Conservation (phyloP, 441 rosid genomes). For the Capsella rubella region DNA sequence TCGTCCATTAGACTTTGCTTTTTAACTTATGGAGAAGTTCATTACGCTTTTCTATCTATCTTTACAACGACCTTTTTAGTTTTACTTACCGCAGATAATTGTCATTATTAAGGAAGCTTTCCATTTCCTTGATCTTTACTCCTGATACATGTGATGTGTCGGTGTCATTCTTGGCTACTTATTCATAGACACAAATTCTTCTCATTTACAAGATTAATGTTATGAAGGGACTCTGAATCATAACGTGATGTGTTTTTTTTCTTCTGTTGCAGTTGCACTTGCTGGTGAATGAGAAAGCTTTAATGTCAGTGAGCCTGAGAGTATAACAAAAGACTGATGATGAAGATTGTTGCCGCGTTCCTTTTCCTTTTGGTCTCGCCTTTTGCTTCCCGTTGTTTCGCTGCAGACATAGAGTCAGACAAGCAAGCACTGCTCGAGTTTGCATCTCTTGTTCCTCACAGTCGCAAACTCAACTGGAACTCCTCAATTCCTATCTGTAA, state of each 20-base stretch:
- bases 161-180: constrained; percentile 24
- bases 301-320: constrained; percentile 27
- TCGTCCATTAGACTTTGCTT: constrained; percentile 6
- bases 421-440: constrained; percentile 68
- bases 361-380: constrained; percentile 47
- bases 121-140: constrained; percentile 29
- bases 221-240: constrained; percentile 7
- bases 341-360: constrained; percentile 52
- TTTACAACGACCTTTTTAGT: constrained; percentile 12
- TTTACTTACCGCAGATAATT: neutral
- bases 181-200: neutral
- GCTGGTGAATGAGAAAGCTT: constrained; percentile 23
- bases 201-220: neutral
- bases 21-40: neutral
- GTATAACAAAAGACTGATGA: constrained; percentile 33
- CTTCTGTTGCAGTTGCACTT: constrained; percentile 23
- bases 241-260: constrained; percentile 20
- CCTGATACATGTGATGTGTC: constrained; percentile 29
- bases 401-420: constrained; percentile 62
- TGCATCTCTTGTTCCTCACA: constrained; percentile 64
- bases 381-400: constrained; percentile 39
- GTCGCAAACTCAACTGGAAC: constrained; percentile 70
- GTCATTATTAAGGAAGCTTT: constrained; percentile 24
- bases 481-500: constrained; percentile 51
- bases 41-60: constrained; percentile 19